Evolutionary conservation across 2,329 filamentous ascomycete genomes (phyloP), one percentile per base, ranked within the genome.

Genomic region (Trichoderma atroviride): DNA sequence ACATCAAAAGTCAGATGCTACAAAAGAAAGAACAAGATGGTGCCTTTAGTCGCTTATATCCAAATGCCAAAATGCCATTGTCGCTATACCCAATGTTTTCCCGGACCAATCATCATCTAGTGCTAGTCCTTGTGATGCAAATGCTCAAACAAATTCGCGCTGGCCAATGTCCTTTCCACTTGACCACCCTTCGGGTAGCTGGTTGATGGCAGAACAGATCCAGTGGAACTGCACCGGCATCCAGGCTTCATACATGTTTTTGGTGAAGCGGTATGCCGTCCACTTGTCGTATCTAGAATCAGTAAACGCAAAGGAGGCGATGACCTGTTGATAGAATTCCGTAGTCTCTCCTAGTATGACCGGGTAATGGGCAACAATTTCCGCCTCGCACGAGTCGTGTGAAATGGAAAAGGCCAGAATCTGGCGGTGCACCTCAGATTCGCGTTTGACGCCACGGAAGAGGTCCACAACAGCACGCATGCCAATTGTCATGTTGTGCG

Each of bases 351-450:
- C 77, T 55, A 80, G 74, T 22, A 83, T 77, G 3, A 81, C 76
- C 2, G 81, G 73, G 68, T 83, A 83, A 64, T 83, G 75, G 29
- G 79, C 79, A 70, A 81, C 82, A 40, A 84, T 83, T 22, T 77
- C 70, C 9, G 81, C 79, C 0, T 70, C 71, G 2, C n/a, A 11
- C 29, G 73, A 11, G 50, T 75, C 61, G 37, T 77, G 74, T 7
- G 80, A 83, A 71, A 83, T 71, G 5, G 81, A 84, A 70, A 83
- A 85, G 24, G 76, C 78, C 10, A 84, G 75, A 31, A 84, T 80
- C 71, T 83, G 74, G n/a, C 78, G 77, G 71, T 83, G 13, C 24
- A 83, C 63, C 70, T 83, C 79, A 1, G 74, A 37, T 70, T 81
- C 78, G 5, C 78, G 79, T 24, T 73, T 74, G 0, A 81, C 78